Conservation (phyloP, 495 filamentous ascomycete genomes). For the Neurospora sp. region DNA sequence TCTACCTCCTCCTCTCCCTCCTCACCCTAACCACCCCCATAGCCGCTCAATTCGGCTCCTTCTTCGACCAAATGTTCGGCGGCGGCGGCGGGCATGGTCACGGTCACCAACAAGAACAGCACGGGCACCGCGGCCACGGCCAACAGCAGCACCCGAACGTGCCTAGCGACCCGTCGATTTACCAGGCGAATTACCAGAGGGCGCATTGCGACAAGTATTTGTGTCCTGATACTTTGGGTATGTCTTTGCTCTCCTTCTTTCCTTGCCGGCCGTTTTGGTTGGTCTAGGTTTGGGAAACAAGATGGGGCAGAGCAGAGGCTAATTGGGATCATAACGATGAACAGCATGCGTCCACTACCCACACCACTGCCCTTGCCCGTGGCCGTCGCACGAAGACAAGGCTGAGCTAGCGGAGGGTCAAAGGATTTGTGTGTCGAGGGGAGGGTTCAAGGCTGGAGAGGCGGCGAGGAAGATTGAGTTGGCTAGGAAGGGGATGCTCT, state of each 20-base stretch:
- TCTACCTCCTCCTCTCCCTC: constrained; percentile 16
- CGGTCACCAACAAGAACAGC: constrained; percentile 28
- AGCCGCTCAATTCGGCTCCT: constrained; percentile 59
- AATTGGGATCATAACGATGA: background rate
- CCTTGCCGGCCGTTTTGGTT: background rate
- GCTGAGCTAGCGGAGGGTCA: constrained; percentile 77
- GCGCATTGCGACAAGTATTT: constrained; percentile 80
- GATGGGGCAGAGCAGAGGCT: background rate
- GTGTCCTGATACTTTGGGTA: constrained; percentile 75
- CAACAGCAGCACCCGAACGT: constrained; percentile 62
- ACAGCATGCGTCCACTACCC: constrained; percentile 80
- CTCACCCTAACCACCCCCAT: constrained; percentile 21
- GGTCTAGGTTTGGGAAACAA: background rate
- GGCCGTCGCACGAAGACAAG: constrained; percentile 75
- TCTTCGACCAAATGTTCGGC: constrained; percentile 75
- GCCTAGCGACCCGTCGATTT: constrained; percentile 66
- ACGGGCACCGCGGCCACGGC: constrained; percentile 28
- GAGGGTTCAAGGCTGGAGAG: constrained; percentile 68
- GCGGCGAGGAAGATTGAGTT: constrained; percentile 70
- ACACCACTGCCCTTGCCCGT: constrained; percentile 87
- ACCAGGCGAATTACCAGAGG: constrained; percentile 58
- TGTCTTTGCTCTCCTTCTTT: background rate
- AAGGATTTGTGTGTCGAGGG: constrained; percentile 69
- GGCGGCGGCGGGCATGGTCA: constrained; percentile 17
- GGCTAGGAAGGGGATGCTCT: constrained; percentile 74